Percentiles rank a stretch among this genome's conserved stretches.
These are phyloP conservation scores for Colletotrichum lupini DNA, from an alignment of 2,329 filamentous ascomycete species.

Conservation along the genomic window DNA sequence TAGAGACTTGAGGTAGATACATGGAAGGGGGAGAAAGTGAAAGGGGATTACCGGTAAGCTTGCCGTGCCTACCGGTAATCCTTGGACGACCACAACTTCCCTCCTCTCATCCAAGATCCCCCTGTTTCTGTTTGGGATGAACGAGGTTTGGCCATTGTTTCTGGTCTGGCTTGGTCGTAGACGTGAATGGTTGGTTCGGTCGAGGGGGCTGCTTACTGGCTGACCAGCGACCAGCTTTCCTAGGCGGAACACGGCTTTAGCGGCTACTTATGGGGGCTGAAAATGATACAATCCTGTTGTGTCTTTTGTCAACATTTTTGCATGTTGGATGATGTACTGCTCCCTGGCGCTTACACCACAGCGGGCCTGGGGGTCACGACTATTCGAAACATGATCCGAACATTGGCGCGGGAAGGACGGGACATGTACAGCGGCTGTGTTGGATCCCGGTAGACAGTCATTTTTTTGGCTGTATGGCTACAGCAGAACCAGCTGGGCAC, in stretches of 20 bases:
- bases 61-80: background rate
- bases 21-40: too few species aligned
- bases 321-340: too few species aligned
- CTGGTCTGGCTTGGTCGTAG: background rate
- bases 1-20: background rate
- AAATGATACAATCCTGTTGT: background rate
- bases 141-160: conserved; percentile 13
- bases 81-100: background rate
- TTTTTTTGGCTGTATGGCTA: background rate
- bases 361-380: background rate
- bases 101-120: background rate
- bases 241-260: background rate
- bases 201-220: background rate
- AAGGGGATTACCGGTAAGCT: background rate
- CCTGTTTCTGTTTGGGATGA: conserved; percentile 15
- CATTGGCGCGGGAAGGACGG: conserved; percentile 18
- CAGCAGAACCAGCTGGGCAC: background rate
- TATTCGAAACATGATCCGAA: conserved; percentile 26
- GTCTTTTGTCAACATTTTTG: background rate
- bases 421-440: conserved; percentile 10
- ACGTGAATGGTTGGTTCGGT: background rate
- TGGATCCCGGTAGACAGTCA: background rate
- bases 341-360: conserved; percentile 11
- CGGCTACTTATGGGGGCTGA: background rate
- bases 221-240: background rate